Evolutionary conservation across 2,329 filamentous ascomycete genomes (phyloP).

Genomic region (Penicillium hordei): DNA sequence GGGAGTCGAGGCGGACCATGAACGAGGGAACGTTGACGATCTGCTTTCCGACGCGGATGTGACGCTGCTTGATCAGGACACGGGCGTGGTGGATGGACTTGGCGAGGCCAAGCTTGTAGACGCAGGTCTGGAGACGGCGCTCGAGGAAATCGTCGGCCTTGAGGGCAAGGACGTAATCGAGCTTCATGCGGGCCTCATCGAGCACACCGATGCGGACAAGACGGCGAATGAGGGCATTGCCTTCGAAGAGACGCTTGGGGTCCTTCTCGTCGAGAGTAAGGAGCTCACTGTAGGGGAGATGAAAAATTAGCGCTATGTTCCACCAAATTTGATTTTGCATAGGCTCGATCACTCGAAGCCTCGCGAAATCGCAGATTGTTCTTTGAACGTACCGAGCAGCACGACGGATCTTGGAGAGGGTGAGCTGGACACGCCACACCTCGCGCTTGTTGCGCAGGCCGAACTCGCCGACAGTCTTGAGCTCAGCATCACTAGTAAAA

Average conservation of each 20-base stretch:
- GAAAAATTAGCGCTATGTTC: constrained; percentile 7
- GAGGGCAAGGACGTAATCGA: constrained; percentile 99
- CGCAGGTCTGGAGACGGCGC: constrained; percentile 98
- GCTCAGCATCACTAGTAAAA: constrained; percentile 86
- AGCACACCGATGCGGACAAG: constrained; percentile 99
- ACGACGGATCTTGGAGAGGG: constrained; percentile 99
- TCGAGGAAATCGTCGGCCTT: constrained; percentile 99
- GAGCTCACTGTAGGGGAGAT: constrained; percentile 71
- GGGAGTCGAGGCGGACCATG: constrained; percentile 98
- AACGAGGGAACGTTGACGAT: constrained; percentile 99
- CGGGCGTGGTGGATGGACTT: constrained; percentile 99
- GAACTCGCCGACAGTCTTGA: constrained; percentile 99
- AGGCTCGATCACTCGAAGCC: not conserved
- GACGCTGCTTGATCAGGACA: constrained; percentile 98
- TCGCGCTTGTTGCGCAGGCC: constrained; percentile 99
- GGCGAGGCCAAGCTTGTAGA: constrained; percentile 99
- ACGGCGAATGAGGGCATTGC: constrained; percentile 99
- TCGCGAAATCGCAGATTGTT: not conserved
- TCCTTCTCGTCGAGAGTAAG: constrained; percentile 99
- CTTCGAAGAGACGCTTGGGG: constrained; percentile 99
- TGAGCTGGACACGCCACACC: constrained; percentile 99
- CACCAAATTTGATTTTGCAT: not conserved
- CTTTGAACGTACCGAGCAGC: constrained; percentile 80
- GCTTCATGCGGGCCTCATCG: constrained; percentile 99
- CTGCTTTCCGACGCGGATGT: constrained; percentile 99